Evolutionary conservation across 768 basidiomycete species (phyloP).

Genomic region (Suillus discolor): DNA sequence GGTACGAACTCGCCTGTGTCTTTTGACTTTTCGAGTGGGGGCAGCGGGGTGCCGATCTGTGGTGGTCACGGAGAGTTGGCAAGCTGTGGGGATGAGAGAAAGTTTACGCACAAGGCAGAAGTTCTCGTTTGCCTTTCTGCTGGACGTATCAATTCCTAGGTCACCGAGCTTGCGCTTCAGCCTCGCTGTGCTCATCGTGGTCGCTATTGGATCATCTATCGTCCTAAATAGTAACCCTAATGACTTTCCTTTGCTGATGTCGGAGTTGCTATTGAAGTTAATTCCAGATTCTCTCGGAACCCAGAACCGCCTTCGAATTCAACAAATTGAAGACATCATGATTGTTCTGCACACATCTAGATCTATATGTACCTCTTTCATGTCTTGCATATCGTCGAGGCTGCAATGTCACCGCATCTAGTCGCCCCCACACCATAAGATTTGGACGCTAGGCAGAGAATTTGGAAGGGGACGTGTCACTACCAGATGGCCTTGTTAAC

Average conservation of each 20-base stretch:
- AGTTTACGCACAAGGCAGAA: conserved; percentile 71
- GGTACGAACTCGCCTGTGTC: conserved; percentile 96
- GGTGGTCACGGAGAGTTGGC: conserved; percentile 14
- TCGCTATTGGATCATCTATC: not conserved
- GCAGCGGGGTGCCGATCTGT: conserved; percentile 92
- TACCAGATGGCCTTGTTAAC: not conserved
- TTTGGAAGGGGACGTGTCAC: no score
- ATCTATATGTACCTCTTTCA: no score
- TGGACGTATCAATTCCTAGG: conserved; percentile 72
- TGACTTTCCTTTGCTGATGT: not conserved
- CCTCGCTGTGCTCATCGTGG: conserved; percentile 47
- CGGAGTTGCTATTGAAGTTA: not conserved
- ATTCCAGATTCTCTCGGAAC: no score
- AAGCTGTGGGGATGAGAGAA: not conserved
- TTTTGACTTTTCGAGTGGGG: conserved; percentile 90
- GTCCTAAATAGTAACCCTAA: conserved; percentile 6
- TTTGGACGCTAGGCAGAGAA: no score
- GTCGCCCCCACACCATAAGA: no score
- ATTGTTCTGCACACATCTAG: no score
- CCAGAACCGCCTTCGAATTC: no score
- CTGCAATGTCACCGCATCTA: no score
- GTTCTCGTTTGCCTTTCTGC: conserved; percentile 73
- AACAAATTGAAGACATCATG: no score
- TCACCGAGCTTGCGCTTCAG: conserved; percentile 87
- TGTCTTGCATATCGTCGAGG: no score